Base-by-base conservation (phyloP, 179 eudicot species). In the Spinacia oleracea region DNA sequence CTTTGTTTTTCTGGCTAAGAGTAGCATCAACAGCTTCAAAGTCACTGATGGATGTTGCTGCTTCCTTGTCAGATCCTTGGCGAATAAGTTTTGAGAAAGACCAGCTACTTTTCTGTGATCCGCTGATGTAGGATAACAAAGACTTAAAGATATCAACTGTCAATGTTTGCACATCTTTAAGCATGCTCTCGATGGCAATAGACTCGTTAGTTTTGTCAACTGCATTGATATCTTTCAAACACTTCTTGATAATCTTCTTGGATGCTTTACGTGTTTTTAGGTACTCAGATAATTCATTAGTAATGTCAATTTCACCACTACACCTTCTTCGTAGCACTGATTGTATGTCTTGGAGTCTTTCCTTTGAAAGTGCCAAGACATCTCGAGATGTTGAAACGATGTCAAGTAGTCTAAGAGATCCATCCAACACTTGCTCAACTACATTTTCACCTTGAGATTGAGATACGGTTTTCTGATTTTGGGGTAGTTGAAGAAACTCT, bases 331-430 rank as follows among this genome's bases (percentile, higher is more conserved):
- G 77, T 1, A 85, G 72, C 0, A 58, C 67, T 55, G 82, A 85
- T n/a, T 72, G 84, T 38, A 85, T 42, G 55, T 62, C 79, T 69
- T 76, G 84, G 16, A 81, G 70, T 2, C 45, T 3, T 67, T 83
- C 81, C 75, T 73, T 81, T 50, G 77, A 81, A 72, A 72, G 81
- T 16, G 11, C 62, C 75, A 83, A 75, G 72, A 76, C 67, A 56
- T 83, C 88, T 77, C 85, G 78, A 18, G 84, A 77, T 6, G 74
- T 73, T 64, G 62, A 55, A 62, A 88, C 83, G 8, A 78, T 69
- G 76, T 87, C 90, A 40, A 87, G 77, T 8, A 87, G 82, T 45
- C 78, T 81, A 5, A 87, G 72, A 72, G 81, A 83, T 68, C 78
- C 85, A 62, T 81, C 88, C 50, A 83, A 63, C 7, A 72, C 67